Percentiles rank a stretch among this genome's conserved stretches.
Conservation (phyloP, 345 rosid species). For the Litchi chinensis region DNA sequence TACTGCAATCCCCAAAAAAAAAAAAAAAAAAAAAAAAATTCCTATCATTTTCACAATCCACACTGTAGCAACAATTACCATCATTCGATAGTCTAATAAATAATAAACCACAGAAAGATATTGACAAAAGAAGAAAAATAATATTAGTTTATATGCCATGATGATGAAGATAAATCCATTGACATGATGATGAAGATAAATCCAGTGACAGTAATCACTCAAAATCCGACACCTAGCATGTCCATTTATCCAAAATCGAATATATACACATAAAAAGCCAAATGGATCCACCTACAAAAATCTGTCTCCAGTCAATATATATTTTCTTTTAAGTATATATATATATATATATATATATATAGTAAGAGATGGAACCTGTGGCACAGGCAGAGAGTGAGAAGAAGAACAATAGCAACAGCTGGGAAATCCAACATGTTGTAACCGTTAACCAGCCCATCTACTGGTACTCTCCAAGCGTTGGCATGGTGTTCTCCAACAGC, state of each 20-base stretch:
- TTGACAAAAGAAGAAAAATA: not conserved
- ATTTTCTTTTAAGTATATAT: not conserved
- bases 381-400: conserved; percentile 85
- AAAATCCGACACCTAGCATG: not conserved
- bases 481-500: conserved; percentile 61
- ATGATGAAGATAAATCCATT: no score
- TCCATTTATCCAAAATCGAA: conserved; percentile 17
- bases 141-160: not conserved
- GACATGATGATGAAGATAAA: not conserved
- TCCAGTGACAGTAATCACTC: conserved; percentile 16
- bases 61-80: conserved; percentile 6
- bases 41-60: conserved; percentile 36
- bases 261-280: conserved; percentile 11
- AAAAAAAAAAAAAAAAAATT: not conserved
- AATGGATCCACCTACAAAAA: conserved; percentile 26
- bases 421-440: conserved; percentile 79
- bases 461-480: conserved; percentile 73
- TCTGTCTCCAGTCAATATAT: not conserved
- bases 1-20: conserved; percentile 50
- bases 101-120: not conserved
- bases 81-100: conserved; percentile 11
- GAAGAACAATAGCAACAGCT: conserved; percentile 80
- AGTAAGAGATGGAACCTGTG: conserved; percentile 55
- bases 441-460: conserved; percentile 58
- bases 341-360: no score